These are phyloP conservation scores for Aspergillus sclerotioniger DNA, from an alignment of 495 filamentous ascomycete species.

Conservation along the genomic window DNA sequence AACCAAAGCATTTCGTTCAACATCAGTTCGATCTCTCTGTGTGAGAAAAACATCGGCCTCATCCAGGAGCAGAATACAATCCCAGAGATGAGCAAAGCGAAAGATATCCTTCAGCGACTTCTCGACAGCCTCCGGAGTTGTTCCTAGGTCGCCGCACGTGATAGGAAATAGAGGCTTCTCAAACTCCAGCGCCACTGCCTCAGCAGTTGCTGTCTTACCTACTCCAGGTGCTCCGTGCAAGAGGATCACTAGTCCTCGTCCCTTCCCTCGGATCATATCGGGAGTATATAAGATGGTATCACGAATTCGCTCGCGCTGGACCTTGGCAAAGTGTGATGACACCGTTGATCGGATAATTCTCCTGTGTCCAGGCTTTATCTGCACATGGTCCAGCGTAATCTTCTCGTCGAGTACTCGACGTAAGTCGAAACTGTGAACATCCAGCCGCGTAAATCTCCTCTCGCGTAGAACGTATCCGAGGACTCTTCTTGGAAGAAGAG, in stretches of 20 bases:
- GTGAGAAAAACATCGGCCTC: constrained; percentile 55
- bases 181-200: constrained; percentile 17
- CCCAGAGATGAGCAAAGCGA: constrained; percentile 40
- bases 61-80: constrained; percentile 51
- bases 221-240: constrained; percentile 50
- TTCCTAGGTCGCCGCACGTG: constrained; percentile 35
- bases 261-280: constrained; percentile 26
- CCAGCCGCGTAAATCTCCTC: not conserved
- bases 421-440: not conserved
- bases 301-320: not conserved
- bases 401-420: not conserved
- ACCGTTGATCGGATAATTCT: not conserved
- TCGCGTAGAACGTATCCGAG: constrained; percentile 1
- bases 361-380: not conserved
- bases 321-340: not conserved
- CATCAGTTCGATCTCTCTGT: constrained; percentile 31
- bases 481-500: not conserved
- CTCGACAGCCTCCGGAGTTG: constrained; percentile 33
- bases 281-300: not conserved
- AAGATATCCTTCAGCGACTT: constrained; percentile 36
- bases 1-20: constrained; percentile 49
- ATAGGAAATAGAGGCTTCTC: constrained; percentile 25
- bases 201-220: constrained; percentile 34
- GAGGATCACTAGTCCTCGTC: constrained; percentile 45
- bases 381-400: not conserved